Evolutionary conservation across 805 yeast genomes (phyloP).

Genomic region (Geotrichum ghanense): DNA sequence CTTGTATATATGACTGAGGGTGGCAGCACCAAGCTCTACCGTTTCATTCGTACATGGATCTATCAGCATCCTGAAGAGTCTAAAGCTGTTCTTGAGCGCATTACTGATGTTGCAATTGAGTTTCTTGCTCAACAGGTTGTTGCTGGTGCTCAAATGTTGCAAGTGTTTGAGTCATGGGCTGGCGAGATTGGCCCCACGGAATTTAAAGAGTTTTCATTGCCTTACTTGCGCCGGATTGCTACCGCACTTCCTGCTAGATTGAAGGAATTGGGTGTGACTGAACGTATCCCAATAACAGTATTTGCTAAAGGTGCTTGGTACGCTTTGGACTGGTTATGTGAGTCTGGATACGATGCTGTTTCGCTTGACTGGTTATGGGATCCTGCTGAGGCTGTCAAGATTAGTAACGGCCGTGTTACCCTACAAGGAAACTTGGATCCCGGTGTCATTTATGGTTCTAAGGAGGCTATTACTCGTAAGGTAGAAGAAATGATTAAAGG

Average conservation of each 20-base stretch:
- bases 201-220: constrained; percentile 78
- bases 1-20: constrained; percentile 97
- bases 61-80: constrained; percentile 66
- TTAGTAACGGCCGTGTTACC: constrained; percentile 63
- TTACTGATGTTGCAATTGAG: constrained; percentile 82
- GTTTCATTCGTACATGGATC: constrained; percentile 88
- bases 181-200: constrained; percentile 91
- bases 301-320: constrained; percentile 98
- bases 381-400: constrained; percentile 73
- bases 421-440: constrained; percentile 96
- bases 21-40: constrained; percentile 84
- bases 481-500: constrained; percentile 82
- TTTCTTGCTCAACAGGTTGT: constrained; percentile 88
- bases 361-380: constrained; percentile 87
- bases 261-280: constrained; percentile 60
- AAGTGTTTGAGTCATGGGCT: constrained; percentile 96
- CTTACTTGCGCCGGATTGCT: constrained; percentile 72
- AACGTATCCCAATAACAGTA: constrained; percentile 69
- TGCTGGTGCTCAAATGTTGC: constrained; percentile 98
- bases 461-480: constrained; percentile 66
- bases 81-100: constrained; percentile 58
- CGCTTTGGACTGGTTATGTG: constrained; percentile 76
- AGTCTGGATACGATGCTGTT: constrained; percentile 73
- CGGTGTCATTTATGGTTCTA: constrained; percentile 84
- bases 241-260: constrained; percentile 57